A percentile compares a stretch with the other conserved stretches of the same genome.
phyloP scores from a whole-genome alignment of 768 basidiomycete species.

The Leccinum broughii region DNA sequence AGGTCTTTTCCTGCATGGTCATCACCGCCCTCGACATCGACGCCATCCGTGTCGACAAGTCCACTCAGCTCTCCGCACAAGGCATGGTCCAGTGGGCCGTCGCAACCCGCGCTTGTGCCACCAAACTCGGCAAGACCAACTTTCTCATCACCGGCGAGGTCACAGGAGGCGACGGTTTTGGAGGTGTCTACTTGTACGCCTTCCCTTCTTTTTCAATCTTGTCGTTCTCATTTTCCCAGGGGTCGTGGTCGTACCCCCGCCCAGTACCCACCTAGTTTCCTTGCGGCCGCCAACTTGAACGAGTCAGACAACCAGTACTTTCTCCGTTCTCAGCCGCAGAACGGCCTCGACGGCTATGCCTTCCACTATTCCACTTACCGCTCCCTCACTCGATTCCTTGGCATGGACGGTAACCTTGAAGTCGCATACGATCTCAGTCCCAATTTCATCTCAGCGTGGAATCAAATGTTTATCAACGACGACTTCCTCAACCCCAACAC shows the following conservation, averaged over 20 bases:
- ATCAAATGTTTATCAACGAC: slow-evolving; percentile 85
- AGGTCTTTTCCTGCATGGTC: slow-evolving; percentile 79
- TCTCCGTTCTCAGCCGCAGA: slow-evolving; percentile 61
- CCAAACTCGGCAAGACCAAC: slow-evolving; percentile 71
- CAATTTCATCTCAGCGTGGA: slow-evolving; percentile 91
- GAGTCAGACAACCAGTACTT: slow-evolving; percentile 69
- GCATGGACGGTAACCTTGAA: slow-evolving; percentile 93
- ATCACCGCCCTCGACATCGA: slow-evolving; percentile 89
- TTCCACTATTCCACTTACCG: slow-evolving; percentile 97
- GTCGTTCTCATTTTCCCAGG: slow-evolving; percentile 36
- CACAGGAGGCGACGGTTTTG: slow-evolving; percentile 91
- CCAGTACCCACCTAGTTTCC: slow-evolving; percentile 66
- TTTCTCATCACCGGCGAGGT: slow-evolving; percentile 94
- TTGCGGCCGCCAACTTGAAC: slow-evolving; percentile 67
- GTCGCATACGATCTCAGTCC: slow-evolving; percentile 83
- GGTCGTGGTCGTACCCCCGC: slow-evolving; percentile 86
- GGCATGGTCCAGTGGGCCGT: slow-evolving; percentile 77
- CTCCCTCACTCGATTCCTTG: slow-evolving; percentile 79
- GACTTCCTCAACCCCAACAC: slow-evolving; percentile 78
- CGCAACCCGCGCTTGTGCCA: slow-evolving; percentile 73
- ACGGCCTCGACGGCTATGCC: slow-evolving; percentile 75
- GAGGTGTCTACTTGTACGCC: slow-evolving; percentile 78
- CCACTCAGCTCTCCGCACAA: slow-evolving; percentile 86
- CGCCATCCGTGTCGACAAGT: slow-evolving; percentile 93
- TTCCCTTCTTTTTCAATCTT: neutral